These are phyloP conservation scores for Lathyrus sativus DNA, from an alignment of 306 rosid genomes.

Conservation along the genomic window DNA sequence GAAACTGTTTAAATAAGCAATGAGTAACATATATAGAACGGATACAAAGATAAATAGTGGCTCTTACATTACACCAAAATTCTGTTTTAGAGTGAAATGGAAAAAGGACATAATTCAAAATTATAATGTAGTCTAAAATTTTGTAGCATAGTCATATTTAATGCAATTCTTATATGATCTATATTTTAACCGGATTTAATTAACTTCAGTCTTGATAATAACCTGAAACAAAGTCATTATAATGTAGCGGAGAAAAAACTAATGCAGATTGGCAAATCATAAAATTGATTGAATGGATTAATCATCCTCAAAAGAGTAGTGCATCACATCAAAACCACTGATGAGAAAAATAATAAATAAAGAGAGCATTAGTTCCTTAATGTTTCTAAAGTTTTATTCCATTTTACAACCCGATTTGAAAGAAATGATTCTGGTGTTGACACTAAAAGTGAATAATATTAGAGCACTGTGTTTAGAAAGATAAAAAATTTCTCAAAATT, in stretches of 20 bases:
- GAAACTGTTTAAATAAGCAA: constrained; percentile 13
- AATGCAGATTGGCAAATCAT: constrained; percentile 5
- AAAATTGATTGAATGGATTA: background rate
- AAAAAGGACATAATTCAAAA: constrained; percentile 1
- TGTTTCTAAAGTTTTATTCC: constrained; percentile 2
- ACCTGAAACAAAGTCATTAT: background rate
- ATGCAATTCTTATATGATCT: constrained; percentile 12
- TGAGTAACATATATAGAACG: background rate
- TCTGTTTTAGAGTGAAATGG: background rate
- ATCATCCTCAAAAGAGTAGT: constrained; percentile 7
- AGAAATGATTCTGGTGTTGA: background rate
- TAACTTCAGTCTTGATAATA: background rate
- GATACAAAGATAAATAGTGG: constrained; percentile 8
- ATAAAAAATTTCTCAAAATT: no score
- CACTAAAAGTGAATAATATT: constrained; percentile 10
- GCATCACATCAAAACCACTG: constrained; percentile 1
- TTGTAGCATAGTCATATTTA: background rate
- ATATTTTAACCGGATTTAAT: constrained; percentile 4
- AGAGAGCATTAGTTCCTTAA: background rate
- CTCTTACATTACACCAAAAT: constrained; percentile 1
- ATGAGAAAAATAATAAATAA: background rate
- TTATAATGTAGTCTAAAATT: constrained; percentile 4
- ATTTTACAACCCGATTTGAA: background rate
- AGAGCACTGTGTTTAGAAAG: background rate
- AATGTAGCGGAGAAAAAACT: constrained; percentile 10